Evolutionary conservation across 2,329 filamentous ascomycete species (phyloP), one percentile per base, ranked within the genome.

Genomic region (Phyllosticta citrichinensis): DNA sequence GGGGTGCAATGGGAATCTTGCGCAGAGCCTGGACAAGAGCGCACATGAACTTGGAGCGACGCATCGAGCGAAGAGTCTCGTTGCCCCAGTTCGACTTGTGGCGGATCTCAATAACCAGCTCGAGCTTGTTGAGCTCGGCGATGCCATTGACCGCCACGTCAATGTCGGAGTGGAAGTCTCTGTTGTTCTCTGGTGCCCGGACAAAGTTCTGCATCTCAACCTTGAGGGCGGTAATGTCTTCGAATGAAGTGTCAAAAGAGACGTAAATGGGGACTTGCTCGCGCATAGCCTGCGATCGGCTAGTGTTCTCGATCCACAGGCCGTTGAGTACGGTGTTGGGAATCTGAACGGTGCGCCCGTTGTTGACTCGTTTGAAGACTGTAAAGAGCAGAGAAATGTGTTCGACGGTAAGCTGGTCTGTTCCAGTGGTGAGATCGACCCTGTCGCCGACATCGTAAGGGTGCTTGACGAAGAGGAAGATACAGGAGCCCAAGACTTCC

Each of bases 401-500:
- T 74, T 97, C 91, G 11, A 99, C 94, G 4, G 91, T 80, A 66
- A 96, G 85, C 67, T 85, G 81, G 65, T 87, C 81, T 62, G 78
- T 77, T 17, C 80, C 80, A 14, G 73, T 73, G 58, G 73, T 77
- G 65, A 97, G 88, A 68, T 97, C 91, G 52, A 97, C 89, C 25
- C 94, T 87, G 73, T 99, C 94, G 63, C 93, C 92, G 22, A 97
- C 91, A 71, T 99, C 94, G 73, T 89, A 97, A 0, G 94, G 93
- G 73, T 99, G 94, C 79, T 99, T 99, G 79, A 97, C 91, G 69
- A 99, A 99, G 1, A 99, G 79, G 79, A 99, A 99, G 69, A 99
- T 96, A 78, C 93, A 97, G 47, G 92, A 97, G 69, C 93, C 93
- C n/a, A 99, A 83, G 65, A 99, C 88, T 74, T 99, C 94, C 75